Evolutionary conservation across 2,329 filamentous ascomycete species (phyloP).

Genomic region (Phaeoacremonium minimum): DNA sequence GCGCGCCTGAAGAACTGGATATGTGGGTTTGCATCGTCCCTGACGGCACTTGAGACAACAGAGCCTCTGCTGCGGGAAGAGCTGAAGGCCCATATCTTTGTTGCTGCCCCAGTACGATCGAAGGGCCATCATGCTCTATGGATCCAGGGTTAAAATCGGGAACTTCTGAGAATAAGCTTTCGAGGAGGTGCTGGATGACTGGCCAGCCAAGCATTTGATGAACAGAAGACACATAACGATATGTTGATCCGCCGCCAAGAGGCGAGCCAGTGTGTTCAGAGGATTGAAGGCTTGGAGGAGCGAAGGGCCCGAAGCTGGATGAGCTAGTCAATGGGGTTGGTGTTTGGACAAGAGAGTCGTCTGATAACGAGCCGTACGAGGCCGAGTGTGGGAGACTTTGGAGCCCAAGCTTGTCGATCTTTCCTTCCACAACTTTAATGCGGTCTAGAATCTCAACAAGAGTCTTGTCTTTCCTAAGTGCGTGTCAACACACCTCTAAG

Average conservation of each 20-base stretch:
- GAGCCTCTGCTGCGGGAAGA: slow-evolving; percentile 11
- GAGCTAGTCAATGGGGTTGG: slow-evolving; percentile 4
- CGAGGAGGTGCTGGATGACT: slow-evolving; percentile 33
- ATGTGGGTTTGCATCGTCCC: slow-evolving; percentile 3
- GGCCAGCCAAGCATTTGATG: slow-evolving; percentile 51
- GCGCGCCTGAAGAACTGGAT: background rate
- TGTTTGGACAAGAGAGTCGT: slow-evolving; percentile 5
- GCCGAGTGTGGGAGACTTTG: slow-evolving; percentile 17
- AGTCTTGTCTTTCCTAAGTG: slow-evolving; percentile 54
- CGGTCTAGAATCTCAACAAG: slow-evolving; percentile 56
- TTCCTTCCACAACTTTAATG: slow-evolving; percentile 48
- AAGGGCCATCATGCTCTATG: slow-evolving; percentile 29
- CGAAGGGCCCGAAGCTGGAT: slow-evolving; percentile 13
- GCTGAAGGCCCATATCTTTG: slow-evolving; percentile 10
- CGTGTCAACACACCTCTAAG: slow-evolving; percentile 13
- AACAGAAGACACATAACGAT: slow-evolving; percentile 31
- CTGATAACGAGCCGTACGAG: slow-evolving; percentile 7
- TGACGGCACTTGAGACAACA: background rate
- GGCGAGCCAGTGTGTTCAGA: slow-evolving; percentile 11
- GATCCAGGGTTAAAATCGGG: slow-evolving; percentile 22
- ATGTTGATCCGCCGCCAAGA: slow-evolving; percentile 15
- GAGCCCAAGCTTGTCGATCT: slow-evolving; percentile 41
- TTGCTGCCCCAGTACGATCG: slow-evolving; percentile 26
- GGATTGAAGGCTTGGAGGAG: slow-evolving; percentile 14
- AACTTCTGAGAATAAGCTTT: slow-evolving; percentile 22